Evolutionary conservation across 1,284 basidiomycete species (phyloP), one percentile per base, ranked within the genome.

Genomic region (Tetrapyrgos nigripes): DNA sequence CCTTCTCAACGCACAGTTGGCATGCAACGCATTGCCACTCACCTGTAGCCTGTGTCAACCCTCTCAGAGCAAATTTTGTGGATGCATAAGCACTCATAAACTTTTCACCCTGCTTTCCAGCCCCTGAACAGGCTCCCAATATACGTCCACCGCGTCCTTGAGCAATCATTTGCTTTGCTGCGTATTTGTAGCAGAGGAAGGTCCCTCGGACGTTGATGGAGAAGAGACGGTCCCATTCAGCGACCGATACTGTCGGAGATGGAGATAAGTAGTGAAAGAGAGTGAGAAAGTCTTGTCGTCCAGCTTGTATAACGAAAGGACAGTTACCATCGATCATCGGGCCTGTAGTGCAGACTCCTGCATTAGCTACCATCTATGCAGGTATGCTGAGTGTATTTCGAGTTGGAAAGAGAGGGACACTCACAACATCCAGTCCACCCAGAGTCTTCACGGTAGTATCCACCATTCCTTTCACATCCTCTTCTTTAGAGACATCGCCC

Each of bases 391-490:
- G 31, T 27, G 9, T 17, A 49, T 31, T 21, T 44, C 19, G n/a
- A 27, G 9, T 17, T n/a, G 4, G 14, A 21, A 59, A 46, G 37
- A 21, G 1, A 53, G 17, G n/a, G 59, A 4, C 17, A 64, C 73
- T 56, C 53, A 79, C 77, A 43, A 78, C 72, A 55, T 78, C 72
- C 14, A 79, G 61, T 11, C 68, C 62, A 1, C 77, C 79, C 21
- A 77, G 63, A 5, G 65, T 49, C 46, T 65, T 49, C 1, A 77
- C 74, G 1, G 65, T 60, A 8, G 59, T 62, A 19, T 71, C 60
- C 4, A 80, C 64, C 67, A 79, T 69, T 2, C 50, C 64, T 57
- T 73, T 68, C 4, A 80, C 79, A 24, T 76, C 66, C 8, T 70
- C 62, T 35, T 78, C 78, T 3, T 68, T 45, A 2, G 71, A 73